phyloP scores from a whole-genome alignment of 164 flowering plant genomes.

The Magnolia kwangsiensis region DNA sequence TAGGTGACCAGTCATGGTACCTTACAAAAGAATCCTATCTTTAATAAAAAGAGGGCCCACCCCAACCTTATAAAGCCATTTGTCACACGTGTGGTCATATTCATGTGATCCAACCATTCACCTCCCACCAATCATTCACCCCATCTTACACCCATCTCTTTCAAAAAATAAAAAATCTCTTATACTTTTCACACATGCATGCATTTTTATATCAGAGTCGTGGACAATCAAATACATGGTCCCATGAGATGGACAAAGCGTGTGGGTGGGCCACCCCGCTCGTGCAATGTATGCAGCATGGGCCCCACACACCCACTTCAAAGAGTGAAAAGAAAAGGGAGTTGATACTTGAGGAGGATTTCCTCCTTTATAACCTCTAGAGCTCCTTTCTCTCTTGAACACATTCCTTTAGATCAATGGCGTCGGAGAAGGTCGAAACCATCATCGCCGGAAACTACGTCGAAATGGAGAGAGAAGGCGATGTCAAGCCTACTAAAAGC shows the following conservation, averaged over 20 bases:
- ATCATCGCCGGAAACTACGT: slow-evolving; percentile 26
- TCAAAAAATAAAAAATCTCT: not conserved
- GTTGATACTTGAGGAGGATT: not conserved
- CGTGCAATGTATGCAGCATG: slow-evolving; percentile 22
- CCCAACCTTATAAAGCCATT: slow-evolving; percentile 3
- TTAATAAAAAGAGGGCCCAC: not conserved
- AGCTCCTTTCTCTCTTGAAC: not conserved
- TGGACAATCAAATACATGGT: not conserved
- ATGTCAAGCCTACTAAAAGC: slow-evolving; percentile 3
- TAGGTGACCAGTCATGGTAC: no score
- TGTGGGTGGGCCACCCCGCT: slow-evolving; percentile 22
- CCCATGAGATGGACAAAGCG: not conserved
- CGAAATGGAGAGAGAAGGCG: slow-evolving; percentile 28
- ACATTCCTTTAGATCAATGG: slow-evolving; percentile 12
- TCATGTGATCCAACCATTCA: slow-evolving; percentile 20
- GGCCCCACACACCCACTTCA: slow-evolving; percentile 6
- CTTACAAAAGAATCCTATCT: no score
- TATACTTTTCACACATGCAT: not conserved
- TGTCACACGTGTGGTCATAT: slow-evolving; percentile 19
- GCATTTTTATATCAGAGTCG: not conserved
- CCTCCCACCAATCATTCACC: slow-evolving; percentile 24
- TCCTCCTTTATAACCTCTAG: slow-evolving; percentile 6
- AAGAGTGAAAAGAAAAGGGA: not conserved
- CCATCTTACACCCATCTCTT: not conserved
- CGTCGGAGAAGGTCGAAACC: slow-evolving; percentile 33